Percentiles rank a stretch among this genome's conserved stretches.
These are phyloP conservation scores for Pisolithus marmoratus DNA, from an alignment of 768 basidiomycete species.

Conservation along the genomic window DNA sequence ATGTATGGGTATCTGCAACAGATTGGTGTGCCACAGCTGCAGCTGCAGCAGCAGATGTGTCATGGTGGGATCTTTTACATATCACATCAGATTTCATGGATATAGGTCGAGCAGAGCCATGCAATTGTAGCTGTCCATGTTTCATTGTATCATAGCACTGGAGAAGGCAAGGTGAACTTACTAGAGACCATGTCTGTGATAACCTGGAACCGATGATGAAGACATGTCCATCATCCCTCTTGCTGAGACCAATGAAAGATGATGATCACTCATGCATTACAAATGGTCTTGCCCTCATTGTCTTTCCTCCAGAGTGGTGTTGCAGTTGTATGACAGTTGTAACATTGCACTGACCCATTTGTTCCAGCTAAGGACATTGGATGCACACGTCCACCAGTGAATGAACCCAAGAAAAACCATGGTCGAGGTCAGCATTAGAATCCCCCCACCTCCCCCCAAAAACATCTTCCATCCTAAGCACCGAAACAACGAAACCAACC, in stretches of 20 bases:
- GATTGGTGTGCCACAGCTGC: slow-evolving; percentile 63
- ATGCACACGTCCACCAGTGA: slow-evolving; percentile 47
- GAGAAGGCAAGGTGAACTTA: slow-evolving; percentile 27
- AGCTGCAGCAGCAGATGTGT: slow-evolving; percentile 53
- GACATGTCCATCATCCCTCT: no score
- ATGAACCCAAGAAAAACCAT: no score
- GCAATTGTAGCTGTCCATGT: slow-evolving; percentile 54
- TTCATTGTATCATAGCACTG: slow-evolving; percentile 6
- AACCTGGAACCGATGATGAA: no score
- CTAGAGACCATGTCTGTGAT: slow-evolving; percentile 69
- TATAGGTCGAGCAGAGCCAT: slow-evolving; percentile 80
- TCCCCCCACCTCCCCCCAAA: no score
- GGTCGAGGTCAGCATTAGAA: no score
- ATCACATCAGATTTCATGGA: slow-evolving; percentile 92
- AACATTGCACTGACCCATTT: slow-evolving; percentile 65
- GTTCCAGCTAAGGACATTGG: slow-evolving; percentile 6
- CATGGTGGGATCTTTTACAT: slow-evolving; percentile 80
- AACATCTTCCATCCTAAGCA: no score
- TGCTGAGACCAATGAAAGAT: slow-evolving; percentile 5
- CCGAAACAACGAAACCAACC: no score
- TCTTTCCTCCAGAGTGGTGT: slow-evolving; percentile 90
- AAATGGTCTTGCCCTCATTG: slow-evolving; percentile 86
- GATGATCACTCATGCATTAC: slow-evolving; percentile 74
- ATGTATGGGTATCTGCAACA: slow-evolving; percentile 11
- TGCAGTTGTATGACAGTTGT: slow-evolving; percentile 85